Evolutionary conservation across 805 yeast species (phyloP).

Genomic region (Candida mattraensis): DNA sequence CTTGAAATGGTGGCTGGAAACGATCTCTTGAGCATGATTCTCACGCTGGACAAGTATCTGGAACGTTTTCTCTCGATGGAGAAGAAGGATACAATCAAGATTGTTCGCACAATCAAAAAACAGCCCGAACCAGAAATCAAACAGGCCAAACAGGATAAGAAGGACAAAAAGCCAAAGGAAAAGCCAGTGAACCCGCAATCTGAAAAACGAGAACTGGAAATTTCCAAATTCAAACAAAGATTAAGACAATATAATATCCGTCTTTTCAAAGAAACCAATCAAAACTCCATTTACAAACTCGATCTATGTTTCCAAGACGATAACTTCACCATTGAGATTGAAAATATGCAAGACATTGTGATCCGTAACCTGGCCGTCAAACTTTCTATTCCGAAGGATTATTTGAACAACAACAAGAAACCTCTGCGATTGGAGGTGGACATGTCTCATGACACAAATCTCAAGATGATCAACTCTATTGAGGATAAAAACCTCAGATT

Average conservation of each 20-base stretch:
- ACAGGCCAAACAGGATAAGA: conserved; percentile 4
- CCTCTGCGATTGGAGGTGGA: conserved; percentile 32
- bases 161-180: conserved; percentile 7
- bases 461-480: conserved; percentile 29
- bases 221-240: conserved; percentile 30
- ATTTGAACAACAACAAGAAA: conserved; percentile 28
- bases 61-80: conserved; percentile 60
- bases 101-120: conserved; percentile 40
- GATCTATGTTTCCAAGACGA: conserved; percentile 28
- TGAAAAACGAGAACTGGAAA: conserved; percentile 23
- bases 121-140: conserved; percentile 5
- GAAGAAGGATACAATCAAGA: conserved; percentile 59
- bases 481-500: conserved; percentile 30
- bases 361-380: conserved; percentile 30
- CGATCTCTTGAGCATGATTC: conserved; percentile 54
- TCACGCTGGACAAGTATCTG: conserved; percentile 55
- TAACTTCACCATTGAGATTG: conserved; percentile 32
- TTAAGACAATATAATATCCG: conserved; percentile 20
- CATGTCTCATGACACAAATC: conserved; percentile 29
- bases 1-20: conserved; percentile 43
- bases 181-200: conserved; percentile 4
- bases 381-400: conserved; percentile 34
- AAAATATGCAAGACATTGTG: conserved; percentile 26
- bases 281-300: conserved; percentile 31
- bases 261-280: conserved; percentile 30